phyloP scores from a whole-genome alignment of 192 early-diverging fungal species.

The Phlyctochytrium bullatum region DNA sequence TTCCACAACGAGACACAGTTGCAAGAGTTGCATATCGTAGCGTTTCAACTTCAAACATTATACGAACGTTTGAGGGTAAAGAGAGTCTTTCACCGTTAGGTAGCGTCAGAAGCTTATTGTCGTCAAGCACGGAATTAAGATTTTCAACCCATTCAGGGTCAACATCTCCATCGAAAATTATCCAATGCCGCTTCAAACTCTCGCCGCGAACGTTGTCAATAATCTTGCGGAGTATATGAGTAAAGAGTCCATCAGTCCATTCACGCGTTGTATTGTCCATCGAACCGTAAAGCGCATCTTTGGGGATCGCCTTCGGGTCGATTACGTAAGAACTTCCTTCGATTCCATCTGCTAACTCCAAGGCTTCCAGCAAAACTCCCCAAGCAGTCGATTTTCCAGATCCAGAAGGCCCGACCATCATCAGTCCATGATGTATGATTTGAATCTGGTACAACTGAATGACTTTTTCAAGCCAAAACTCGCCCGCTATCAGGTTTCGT shows the following conservation, averaged over 20 bases:
- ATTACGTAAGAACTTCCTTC: conserved; percentile 94
- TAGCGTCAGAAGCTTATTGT: conserved; percentile 94
- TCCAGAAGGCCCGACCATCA: conserved; percentile 99
- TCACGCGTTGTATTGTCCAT: conserved; percentile 97
- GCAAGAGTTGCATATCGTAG: conserved; percentile 96
- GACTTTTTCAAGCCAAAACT: conserved; percentile 93
- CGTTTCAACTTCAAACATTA: conserved; percentile 99
- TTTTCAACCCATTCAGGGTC: conserved; percentile 99
- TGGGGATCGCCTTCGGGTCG: conserved; percentile 97
- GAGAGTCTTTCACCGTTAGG: conserved; percentile 98
- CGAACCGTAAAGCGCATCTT: conserved; percentile 95
- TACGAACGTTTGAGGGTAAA: conserved; percentile 92
- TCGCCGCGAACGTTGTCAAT: conserved; percentile 98
- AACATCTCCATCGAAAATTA: conserved; percentile 99
- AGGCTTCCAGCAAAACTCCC: conserved; percentile 85
- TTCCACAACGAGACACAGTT: conserved; percentile 98
- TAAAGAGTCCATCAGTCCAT: conserved; percentile 99
- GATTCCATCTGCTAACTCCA: conserved; percentile 83
- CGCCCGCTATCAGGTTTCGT: conserved; percentile 69
- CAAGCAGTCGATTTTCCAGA: conserved; percentile 95
- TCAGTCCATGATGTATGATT: conserved; percentile 96
- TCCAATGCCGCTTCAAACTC: conserved; percentile 93
- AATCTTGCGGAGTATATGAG: conserved; percentile 94
- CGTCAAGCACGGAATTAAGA: conserved; percentile 93
- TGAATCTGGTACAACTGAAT: conserved; percentile 98